Base-by-base conservation (phyloP, 192 early-diverging fungal genomes). In the Spinellus fusiger region DNA sequence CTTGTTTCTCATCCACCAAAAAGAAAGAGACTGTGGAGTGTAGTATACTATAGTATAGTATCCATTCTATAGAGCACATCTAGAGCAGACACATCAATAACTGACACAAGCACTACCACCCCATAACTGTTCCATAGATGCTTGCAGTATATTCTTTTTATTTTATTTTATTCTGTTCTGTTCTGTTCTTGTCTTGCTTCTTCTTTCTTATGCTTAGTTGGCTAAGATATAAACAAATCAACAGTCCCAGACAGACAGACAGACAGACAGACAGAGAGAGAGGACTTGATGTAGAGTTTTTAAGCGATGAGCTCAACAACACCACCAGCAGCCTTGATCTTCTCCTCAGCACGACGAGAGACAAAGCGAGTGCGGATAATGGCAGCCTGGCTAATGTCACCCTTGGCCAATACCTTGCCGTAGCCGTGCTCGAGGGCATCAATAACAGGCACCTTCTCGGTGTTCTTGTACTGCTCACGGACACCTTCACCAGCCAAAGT, bases 311-410 rank as follows among this genome's bases (percentile, higher is more conserved):
- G 76, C 64, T 83, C 74, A 56, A 83, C 81, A 64, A 74, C 69
- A 65, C 95, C 95, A 81, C 96, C 95, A 70, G 82, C 93, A 71
- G 82, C 88, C 82, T 96, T 91, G 85, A 98, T 96, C 93, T 98
- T 98, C 82, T 95, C 84, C 86, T 98, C 96, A 48, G 96, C 96
- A 70, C 79, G 75, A 74, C 85, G 81, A 75, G 88, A 91, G 73
- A 98, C 91, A 62, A 83, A 93, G 58, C 93, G 84, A 65, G 96
- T 82, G 81, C 94, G 94, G 77, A 98, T 87, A 72, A 98, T 96
- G 80, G 95, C 85, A 69, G 96, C 94, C 66, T 88, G 81, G 71
- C 89, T 89, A 60, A 98, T 84, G 66, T 79, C 77, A 70, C 96
- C 96, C 82, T 94, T 95, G 64, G 86, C 96, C 27, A 98, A 86